Conservation (phyloP, 208 protist species). For the Trypanosoma platydactyli region DNA sequence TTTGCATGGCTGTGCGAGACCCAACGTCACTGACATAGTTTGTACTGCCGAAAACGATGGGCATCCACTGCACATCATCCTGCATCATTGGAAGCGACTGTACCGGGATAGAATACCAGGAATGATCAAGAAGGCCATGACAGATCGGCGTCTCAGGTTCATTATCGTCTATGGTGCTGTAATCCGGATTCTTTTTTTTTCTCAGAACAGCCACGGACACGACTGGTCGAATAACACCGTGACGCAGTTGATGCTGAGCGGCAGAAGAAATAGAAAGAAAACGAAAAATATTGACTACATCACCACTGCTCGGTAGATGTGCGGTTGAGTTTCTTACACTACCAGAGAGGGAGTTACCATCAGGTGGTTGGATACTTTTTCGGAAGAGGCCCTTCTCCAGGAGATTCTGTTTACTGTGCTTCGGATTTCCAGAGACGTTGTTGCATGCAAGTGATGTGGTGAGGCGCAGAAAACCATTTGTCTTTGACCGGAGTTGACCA, state of each 20-base stretch:
- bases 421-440: conserved; percentile 67
- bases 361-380: conserved; percentile 10
- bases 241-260: conserved; percentile 71
- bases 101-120: conserved; percentile 63
- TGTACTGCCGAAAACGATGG: conserved; percentile 60
- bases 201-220: conserved; percentile 68
- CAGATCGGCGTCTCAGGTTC: conserved; percentile 35
- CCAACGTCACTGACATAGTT: conserved; percentile 68
- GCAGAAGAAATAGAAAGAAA: conserved; percentile 52
- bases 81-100: conserved; percentile 43
- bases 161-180: conserved; percentile 1
- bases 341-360: background rate
- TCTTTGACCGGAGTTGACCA: conserved; percentile 23
- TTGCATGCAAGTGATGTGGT: conserved; percentile 56
- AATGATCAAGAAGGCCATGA: conserved; percentile 65
- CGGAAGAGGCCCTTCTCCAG: conserved; percentile 44
- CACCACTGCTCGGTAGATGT: conserved; percentile 4
- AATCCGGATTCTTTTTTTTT: background rate
- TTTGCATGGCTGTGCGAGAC: conserved; percentile 65
- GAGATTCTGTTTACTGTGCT: conserved; percentile 39
- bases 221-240: conserved; percentile 57
- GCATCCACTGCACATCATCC: conserved; percentile 74
- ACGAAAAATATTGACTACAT: conserved; percentile 59
- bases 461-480: conserved; percentile 54
- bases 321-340: background rate